phyloP scores from a whole-genome alignment of 371 early-diverging fungal species.

The Coemansia sp. region DNA sequence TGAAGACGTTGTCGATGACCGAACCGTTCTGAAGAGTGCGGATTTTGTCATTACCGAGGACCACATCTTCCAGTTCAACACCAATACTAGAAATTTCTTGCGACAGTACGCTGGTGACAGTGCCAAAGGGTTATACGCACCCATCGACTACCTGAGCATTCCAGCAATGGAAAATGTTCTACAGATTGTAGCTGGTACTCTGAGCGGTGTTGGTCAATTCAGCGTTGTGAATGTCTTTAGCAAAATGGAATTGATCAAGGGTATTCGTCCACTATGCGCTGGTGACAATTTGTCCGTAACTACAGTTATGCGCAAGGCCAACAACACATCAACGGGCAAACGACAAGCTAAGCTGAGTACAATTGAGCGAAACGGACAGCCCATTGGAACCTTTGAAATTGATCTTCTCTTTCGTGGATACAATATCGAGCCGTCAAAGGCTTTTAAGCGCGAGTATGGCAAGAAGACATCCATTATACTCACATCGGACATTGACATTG shows the following conservation, averaged over 20 bases:
- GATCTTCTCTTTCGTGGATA: conserved; percentile 89
- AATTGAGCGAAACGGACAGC: conserved; percentile 64
- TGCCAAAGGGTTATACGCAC: conserved; percentile 68
- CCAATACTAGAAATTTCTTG: conserved; percentile 81
- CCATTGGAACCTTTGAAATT: conserved; percentile 8
- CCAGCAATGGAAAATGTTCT: conserved; percentile 40
- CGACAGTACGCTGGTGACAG: conserved; percentile 77
- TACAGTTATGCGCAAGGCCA: conserved; percentile 45
- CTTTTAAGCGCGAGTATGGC: conserved; percentile 52
- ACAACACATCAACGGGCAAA: conserved; percentile 67
- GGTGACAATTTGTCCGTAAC: conserved; percentile 78
- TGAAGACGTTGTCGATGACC: neutral
- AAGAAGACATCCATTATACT: conserved; percentile 74
- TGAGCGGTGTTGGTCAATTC: conserved; percentile 81
- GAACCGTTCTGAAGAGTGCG: neutral
- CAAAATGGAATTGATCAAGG: conserved; percentile 78
- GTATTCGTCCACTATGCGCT: conserved; percentile 66
- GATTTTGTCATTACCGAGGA: conserved; percentile 59
- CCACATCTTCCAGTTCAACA: conserved; percentile 71
- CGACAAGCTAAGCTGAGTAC: conserved; percentile 54
- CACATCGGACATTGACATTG: conserved; percentile 62
- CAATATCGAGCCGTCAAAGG: conserved; percentile 64
- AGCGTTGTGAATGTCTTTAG: conserved; percentile 87
- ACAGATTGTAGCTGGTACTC: neutral
- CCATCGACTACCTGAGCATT: conserved; percentile 86